A percentile compares a stretch with the other conserved stretches of the same genome.
Evolutionary conservation across 208 protist species (phyloP).

Genomic region (Trypanosoma brucei): DNA sequence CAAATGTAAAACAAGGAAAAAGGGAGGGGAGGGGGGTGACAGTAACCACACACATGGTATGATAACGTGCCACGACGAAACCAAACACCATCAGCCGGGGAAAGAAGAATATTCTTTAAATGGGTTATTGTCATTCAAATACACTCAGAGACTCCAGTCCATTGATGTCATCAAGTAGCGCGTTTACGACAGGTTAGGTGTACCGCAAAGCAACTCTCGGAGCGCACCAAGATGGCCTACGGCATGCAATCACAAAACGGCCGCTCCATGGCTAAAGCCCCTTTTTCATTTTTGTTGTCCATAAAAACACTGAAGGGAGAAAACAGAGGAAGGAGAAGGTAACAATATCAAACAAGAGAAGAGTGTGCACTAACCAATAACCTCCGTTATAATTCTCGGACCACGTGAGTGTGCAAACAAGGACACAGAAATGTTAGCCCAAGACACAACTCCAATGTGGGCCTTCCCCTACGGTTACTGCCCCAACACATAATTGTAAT

Average conservation of each 20-base stretch:
- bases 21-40: neutral
- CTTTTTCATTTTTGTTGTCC: neutral
- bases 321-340: neutral
- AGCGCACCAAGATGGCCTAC: constrained; percentile 24
- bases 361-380: neutral
- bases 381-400: constrained; percentile 4
- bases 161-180: constrained; percentile 17
- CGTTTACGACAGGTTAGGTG: too few species aligned
- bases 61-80: neutral
- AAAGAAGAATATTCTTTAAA: constrained; percentile 27
- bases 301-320: neutral
- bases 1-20: neutral
- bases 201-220: constrained; percentile 2
- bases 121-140: constrained; percentile 18
- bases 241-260: constrained; percentile 2
- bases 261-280: constrained; percentile 21
- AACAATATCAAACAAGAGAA: neutral
- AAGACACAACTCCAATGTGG: constrained; percentile 32
- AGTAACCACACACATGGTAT: too few species aligned
- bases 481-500: neutral
- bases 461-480: constrained; percentile 4
- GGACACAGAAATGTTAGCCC: constrained; percentile 9
- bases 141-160: constrained; percentile 23
- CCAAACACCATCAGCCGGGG: constrained; percentile 17
- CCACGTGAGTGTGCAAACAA: constrained; percentile 24